Base-by-base conservation (phyloP, 2,329 filamentous ascomycete genomes). In the Aspergillus ruber region DNA sequence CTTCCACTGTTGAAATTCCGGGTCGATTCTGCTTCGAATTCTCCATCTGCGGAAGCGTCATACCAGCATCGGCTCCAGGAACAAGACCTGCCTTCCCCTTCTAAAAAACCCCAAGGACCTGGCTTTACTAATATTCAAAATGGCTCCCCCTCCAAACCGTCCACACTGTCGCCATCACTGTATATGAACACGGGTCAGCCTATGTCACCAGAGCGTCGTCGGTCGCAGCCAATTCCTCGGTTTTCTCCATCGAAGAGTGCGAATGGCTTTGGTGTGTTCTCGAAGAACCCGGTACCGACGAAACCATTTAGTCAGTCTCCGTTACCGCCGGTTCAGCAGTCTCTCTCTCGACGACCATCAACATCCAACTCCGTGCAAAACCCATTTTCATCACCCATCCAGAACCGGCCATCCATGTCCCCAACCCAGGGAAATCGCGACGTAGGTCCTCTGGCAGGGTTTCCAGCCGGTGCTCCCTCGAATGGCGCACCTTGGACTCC, bases 1-100 rank as follows among this genome's bases (percentile, higher is more conserved):
- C 74, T 83, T 42, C 82, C 78, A 6, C 74, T 78, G 12, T 67
- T 84, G 53, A 83, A 82, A 59, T 75, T 84, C 56, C 73, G 75
- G 42, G 65, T 81, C 46, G 75, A 72, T 27, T 68, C 73, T 20
- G 17, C 33, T 39, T 39, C 36, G 17, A 21, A 18, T 18, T 18
- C 33, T 36, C 17, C 33, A 36, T 36, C 33, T n/a, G 33, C 33
- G 33, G 33, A 36, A 36, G 33, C 33, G n/a, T n/a, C n/a, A 18
- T n/a, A 7, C n/a, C 33, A 36, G 33, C 33, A 36, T 3, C 33
- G n/a, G 6, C 50, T 43, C 52, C 33, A 36, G 33, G n/a, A 36
- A n/a, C 33, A 36, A 18, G 33, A n/a, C 17, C 33, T 56, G 18
- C 46, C 54, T 13, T 58, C 63, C 3, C 56, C 64, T 20, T 54